phyloP scores from a whole-genome alignment of 306 rosid species.

The Prosopis cineraria region DNA sequence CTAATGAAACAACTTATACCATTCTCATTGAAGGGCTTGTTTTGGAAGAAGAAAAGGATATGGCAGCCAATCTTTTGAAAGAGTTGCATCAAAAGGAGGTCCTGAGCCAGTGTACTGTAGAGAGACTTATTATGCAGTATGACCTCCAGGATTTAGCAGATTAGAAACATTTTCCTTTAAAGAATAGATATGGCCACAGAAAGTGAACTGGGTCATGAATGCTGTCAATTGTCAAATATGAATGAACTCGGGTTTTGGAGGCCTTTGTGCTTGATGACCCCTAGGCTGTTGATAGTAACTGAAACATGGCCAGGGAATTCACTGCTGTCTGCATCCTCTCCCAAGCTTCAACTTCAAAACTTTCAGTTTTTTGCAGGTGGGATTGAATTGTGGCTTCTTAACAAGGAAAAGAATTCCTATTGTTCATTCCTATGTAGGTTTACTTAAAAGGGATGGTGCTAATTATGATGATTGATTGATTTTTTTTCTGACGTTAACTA shows the following conservation, averaged over 20 bases:
- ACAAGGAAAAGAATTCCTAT: not conserved
- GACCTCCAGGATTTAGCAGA: conserved; percentile 53
- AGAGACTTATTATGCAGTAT: conserved; percentile 75
- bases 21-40: conserved; percentile 85
- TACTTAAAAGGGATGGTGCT: not conserved
- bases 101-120: conserved; percentile 61
- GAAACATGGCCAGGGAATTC: conserved; percentile 14
- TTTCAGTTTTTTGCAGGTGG: not conserved
- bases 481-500: not conserved
- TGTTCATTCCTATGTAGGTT: conserved; percentile 3
- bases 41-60: conserved; percentile 63
- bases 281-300: conserved; percentile 20
- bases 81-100: conserved; percentile 59
- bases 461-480: not conserved
- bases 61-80: conserved; percentile 60
- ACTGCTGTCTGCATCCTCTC: not conserved
- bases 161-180: conserved; percentile 23
- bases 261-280: conserved; percentile 13
- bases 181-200: conserved; percentile 18
- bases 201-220: conserved; percentile 30
- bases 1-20: conserved; percentile 78
- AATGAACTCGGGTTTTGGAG: not conserved
- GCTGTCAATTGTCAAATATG: conserved; percentile 29
- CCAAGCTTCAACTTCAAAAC: conserved; percentile 1
- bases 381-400: conserved; percentile 11